Conservation (phyloP, 129 eudicot species). For the Tagetes erecta region DNA sequence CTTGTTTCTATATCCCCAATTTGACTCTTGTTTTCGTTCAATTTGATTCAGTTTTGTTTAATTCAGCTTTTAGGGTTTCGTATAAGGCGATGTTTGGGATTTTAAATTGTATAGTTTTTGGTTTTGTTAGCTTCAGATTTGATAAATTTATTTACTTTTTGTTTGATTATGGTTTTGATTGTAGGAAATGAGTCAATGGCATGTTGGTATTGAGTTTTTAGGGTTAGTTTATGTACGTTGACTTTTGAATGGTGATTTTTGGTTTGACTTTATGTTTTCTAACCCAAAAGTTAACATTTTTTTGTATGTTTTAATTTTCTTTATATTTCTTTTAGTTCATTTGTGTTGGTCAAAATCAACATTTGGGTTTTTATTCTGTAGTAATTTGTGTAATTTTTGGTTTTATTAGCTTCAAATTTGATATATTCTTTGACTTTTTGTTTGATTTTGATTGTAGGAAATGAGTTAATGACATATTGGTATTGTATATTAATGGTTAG, state of each 20-base stretch:
- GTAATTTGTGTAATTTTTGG: neutral
- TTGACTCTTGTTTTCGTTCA: neutral
- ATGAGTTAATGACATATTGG: slow-evolving; percentile 1
- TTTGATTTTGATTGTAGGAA: neutral
- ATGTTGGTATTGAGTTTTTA: neutral
- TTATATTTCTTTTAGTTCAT: too few species aligned
- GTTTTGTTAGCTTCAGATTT: neutral
- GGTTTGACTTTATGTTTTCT: neutral
- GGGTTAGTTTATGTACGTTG: slow-evolving; percentile 1
- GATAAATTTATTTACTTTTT: neutral
- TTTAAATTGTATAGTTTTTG: neutral
- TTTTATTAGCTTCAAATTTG: neutral
- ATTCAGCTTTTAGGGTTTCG: slow-evolving; percentile 22
- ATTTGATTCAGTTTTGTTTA: neutral
- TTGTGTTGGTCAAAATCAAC: neutral
- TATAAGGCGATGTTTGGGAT: neutral
- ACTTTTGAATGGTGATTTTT: neutral
- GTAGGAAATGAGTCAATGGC: neutral
- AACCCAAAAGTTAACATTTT: neutral
- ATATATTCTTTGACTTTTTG: neutral
- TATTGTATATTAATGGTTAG: neutral
- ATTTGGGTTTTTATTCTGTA: neutral
- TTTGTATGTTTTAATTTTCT: neutral
- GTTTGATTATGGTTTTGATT: neutral
- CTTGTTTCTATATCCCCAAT: neutral